Percentiles rank a stretch among this genome's conserved stretches.
Evolutionary conservation across 805 yeast genomes (phyloP).

Genomic region (Wickerhamiella hasegawae): DNA sequence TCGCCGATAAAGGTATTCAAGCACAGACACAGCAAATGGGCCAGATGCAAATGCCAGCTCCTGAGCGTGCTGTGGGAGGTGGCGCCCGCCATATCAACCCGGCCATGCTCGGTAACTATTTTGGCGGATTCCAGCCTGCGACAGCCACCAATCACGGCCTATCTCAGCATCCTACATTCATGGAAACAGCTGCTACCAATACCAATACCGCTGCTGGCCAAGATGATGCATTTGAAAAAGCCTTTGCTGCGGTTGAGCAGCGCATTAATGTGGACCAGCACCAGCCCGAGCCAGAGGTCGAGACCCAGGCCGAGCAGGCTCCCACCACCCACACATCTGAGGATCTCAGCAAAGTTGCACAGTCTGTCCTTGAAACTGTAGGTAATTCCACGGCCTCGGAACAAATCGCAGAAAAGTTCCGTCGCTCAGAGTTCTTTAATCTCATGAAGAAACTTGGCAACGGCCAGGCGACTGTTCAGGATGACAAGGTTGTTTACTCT

Average conservation of each 20-base stretch:
- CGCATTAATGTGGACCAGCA: slow-evolving; percentile 1
- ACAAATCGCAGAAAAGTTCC: slow-evolving; percentile 9
- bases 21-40: too few species aligned
- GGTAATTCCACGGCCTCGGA: slow-evolving; percentile 6
- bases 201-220: too few species aligned
- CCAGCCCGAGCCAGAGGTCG: neutral
- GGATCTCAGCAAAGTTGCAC: slow-evolving; percentile 11
- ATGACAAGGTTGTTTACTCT: neutral
- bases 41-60: too few species aligned
- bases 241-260: slow-evolving; percentile 11
- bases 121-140: too few species aligned
- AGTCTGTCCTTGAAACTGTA: slow-evolving; percentile 7
- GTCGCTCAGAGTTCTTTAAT: slow-evolving; percentile 11
- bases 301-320: neutral
- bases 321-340: slow-evolving; percentile 1
- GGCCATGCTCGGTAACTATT: too few species aligned
- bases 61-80: too few species aligned
- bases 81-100: too few species aligned
- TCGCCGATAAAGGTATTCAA: too few species aligned
- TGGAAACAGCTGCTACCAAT: too few species aligned
- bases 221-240: slow-evolving; percentile 6
- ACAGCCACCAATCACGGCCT: neutral
- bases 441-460: slow-evolving; percentile 10
- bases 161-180: neutral
- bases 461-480: slow-evolving; percentile 1